Percentiles rank a stretch among this genome's conserved stretches.
These are phyloP conservation scores for Aspergillus heteromorphus DNA, from an alignment of 495 filamentous ascomycete genomes.

Conservation along the genomic window DNA sequence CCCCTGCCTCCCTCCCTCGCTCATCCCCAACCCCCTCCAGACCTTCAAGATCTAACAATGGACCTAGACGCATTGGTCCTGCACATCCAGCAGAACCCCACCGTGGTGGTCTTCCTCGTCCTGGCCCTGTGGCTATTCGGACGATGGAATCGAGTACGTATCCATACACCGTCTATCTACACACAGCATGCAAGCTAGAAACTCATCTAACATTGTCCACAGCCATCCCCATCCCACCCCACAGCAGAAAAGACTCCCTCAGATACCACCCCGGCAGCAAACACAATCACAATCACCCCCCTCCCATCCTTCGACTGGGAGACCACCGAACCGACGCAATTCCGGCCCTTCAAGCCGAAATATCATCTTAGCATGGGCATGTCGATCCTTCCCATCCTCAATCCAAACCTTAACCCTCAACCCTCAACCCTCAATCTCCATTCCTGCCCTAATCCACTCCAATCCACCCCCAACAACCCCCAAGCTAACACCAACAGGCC, in stretches of 20 bases:
- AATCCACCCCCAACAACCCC: not conserved
- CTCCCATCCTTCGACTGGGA: conserved; percentile 56
- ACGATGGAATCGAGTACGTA: conserved; percentile 17
- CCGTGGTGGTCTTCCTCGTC: conserved; percentile 1
- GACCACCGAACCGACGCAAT: conserved; percentile 51
- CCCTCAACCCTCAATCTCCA: too few relatives aligned
- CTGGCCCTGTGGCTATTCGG: not conserved
- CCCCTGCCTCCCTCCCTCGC: too few relatives aligned
- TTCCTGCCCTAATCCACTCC: too few relatives aligned
- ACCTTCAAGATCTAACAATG: not conserved
- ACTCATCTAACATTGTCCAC: not conserved
- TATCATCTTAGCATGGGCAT: conserved; percentile 72
- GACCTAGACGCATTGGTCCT: not conserved
- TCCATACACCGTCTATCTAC: not conserved
- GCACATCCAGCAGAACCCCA: not conserved
- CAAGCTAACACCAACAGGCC: conserved; percentile 22
- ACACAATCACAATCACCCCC: conserved; percentile 41
- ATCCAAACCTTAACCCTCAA: too few relatives aligned
- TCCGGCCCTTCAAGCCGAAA: conserved; percentile 65
- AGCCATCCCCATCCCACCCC: not conserved
- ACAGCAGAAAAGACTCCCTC: not conserved
- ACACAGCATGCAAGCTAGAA: not conserved
- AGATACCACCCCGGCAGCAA: not conserved
- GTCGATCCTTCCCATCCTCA: too few relatives aligned
- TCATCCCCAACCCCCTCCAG: not conserved